These are phyloP conservation scores for Argentina anserina DNA, from an alignment of 306 rosid species.

Conservation along the genomic window DNA sequence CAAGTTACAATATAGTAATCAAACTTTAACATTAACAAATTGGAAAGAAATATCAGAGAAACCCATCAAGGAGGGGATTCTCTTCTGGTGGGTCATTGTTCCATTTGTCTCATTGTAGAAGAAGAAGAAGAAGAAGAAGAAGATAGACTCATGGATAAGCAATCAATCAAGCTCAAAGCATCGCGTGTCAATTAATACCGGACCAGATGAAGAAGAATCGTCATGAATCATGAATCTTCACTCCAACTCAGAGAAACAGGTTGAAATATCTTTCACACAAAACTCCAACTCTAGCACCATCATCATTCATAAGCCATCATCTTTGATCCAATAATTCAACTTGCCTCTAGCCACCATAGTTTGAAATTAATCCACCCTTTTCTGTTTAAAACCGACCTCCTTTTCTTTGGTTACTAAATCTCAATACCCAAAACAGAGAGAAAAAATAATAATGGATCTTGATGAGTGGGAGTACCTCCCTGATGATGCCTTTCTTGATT, in stretches of 20 bases:
- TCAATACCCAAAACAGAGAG: neutral
- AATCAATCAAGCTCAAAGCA: neutral
- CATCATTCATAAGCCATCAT: constrained; percentile 32
- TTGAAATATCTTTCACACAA: constrained; percentile 26
- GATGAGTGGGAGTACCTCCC: constrained; percentile 76
- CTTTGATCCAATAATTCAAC: constrained; percentile 33
- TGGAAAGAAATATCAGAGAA: constrained; percentile 19
- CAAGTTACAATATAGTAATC: constrained; percentile 20
- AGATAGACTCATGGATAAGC: constrained; percentile 35
- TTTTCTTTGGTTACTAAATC: neutral
- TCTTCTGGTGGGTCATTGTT: constrained; percentile 15
- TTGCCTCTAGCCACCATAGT: neutral
- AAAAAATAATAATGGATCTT: constrained; percentile 42
- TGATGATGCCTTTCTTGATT: constrained; percentile 53
- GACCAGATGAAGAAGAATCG: neutral
- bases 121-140: neutral
- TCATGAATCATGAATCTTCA: constrained; percentile 19
- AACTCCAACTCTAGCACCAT: constrained; percentile 27
- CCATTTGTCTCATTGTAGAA: constrained; percentile 14
- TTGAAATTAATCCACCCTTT: constrained; percentile 7
- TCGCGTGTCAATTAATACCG: neutral
- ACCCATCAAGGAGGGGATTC: constrained; percentile 28
- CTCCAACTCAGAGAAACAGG: constrained; percentile 29
- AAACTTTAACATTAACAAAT: constrained; percentile 12
- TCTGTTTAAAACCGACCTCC: neutral